Percentiles rank a stretch among this genome's conserved stretches.
These are phyloP conservation scores for Gaeumannomyces sp. DNA, from an alignment of 2,329 filamentous ascomycete species.

Conservation along the genomic window DNA sequence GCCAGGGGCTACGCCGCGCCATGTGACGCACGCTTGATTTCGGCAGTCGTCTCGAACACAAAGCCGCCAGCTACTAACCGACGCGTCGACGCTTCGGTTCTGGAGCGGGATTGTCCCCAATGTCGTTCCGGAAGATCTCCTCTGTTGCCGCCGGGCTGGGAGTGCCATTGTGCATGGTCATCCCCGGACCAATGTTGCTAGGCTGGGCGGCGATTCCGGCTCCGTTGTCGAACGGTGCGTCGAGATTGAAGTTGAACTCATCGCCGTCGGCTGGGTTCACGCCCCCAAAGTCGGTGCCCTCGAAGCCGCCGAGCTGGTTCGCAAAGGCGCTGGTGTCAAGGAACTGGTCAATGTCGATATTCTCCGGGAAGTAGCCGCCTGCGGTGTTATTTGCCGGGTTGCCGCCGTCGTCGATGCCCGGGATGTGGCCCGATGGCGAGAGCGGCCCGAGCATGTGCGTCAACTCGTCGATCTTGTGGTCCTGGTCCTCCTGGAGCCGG, in stretches of 20 bases:
- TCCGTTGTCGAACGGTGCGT: constrained; percentile 24
- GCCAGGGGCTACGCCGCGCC: not conserved
- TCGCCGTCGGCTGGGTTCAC: constrained; percentile 22
- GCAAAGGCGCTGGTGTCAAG: constrained; percentile 37
- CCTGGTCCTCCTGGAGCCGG: constrained; percentile 73
- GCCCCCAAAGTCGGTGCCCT: constrained; percentile 25
- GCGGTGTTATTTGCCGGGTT: constrained; percentile 13
- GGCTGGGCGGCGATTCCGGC: constrained; percentile 17
- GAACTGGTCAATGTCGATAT: constrained; percentile 46
- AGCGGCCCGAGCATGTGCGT: constrained; percentile 70
- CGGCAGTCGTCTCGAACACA: not conserved
- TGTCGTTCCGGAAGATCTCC: constrained; percentile 15
- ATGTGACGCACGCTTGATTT: not conserved
- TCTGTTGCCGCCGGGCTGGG: constrained; percentile 14
- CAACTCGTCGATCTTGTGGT: constrained; percentile 68
- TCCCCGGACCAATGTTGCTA: not conserved
- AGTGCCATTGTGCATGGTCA: constrained; percentile 13
- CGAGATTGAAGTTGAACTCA: constrained; percentile 47
- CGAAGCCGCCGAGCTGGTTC: constrained; percentile 34
- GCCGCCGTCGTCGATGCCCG: constrained; percentile 46
- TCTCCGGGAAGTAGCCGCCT: constrained; percentile 23
- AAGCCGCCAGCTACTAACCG: constrained; percentile 15
- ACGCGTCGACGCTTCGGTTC: constrained; percentile 34
- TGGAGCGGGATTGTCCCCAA: constrained; percentile 20
- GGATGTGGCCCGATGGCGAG: constrained; percentile 72